Conservation (phyloP, 2,329 filamentous ascomycete genomes). For the Thielaviopsis punctulata region DNA sequence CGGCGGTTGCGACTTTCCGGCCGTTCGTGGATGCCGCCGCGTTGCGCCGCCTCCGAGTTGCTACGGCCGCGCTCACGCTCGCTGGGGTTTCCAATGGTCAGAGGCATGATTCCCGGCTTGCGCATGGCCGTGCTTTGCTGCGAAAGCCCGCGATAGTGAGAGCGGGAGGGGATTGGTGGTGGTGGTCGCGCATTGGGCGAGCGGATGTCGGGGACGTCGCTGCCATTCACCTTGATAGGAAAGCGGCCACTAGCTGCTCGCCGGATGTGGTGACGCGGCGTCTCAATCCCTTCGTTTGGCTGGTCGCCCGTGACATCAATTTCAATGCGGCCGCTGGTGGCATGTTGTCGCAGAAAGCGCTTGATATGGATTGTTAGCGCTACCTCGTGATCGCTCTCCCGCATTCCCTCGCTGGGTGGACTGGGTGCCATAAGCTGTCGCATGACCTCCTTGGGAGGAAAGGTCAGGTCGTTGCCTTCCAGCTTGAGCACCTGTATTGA, state of each 20-base stretch:
- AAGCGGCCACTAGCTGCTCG: conserved; percentile 48
- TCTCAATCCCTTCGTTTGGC: conserved; percentile 60
- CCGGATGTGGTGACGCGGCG: conserved; percentile 52
- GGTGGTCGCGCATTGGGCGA: conserved; percentile 42
- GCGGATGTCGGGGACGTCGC: conserved; percentile 48
- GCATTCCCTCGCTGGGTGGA: conserved; percentile 37
- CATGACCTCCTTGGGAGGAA: conserved; percentile 55
- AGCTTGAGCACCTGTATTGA: conserved; percentile 81
- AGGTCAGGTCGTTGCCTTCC: conserved; percentile 70
- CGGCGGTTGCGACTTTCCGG: conserved; percentile 39
- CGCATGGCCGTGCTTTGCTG: conserved; percentile 45
- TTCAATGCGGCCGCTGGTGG: conserved; percentile 34
- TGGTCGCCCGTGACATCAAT: conserved; percentile 41
- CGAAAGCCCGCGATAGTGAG: conserved; percentile 59
- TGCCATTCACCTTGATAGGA: conserved; percentile 55
- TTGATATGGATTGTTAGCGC: conserved; percentile 44
- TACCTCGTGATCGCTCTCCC: conserved; percentile 48
- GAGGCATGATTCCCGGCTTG: conserved; percentile 49
- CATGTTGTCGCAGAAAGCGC: conserved; percentile 38
- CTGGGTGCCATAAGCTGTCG: conserved; percentile 35
- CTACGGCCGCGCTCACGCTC: conserved; percentile 50
- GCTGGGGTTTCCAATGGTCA: conserved; percentile 50
- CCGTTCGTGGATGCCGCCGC: conserved; percentile 27
- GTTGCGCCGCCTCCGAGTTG: conserved; percentile 43
- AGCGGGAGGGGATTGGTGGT: conserved; percentile 58